Evolutionary conservation across 257 asterid genomes (phyloP), one percentile per base, ranked within the genome.

Genomic region (Solanum rostratum): DNA sequence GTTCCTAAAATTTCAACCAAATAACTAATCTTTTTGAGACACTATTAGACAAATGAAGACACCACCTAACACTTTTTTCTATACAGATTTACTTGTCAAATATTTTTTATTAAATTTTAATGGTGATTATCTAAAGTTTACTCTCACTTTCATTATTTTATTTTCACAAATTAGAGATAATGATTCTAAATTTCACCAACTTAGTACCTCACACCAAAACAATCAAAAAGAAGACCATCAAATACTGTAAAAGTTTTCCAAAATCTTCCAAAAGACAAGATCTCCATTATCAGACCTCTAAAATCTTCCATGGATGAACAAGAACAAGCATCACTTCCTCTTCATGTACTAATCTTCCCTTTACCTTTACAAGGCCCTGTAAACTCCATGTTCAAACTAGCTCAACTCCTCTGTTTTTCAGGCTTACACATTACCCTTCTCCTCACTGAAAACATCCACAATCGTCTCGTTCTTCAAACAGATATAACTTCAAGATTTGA

Each of bases 261-360:
- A 73, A 59, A n/a, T 7, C 7, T 27, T 82, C 87, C 19, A 15
- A 84, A 33, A 33, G 57, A 69, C 69, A 5, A 66, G 62, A n/a
- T 14, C 20, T 11, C n/a, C 37, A 74, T 74, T 8, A 20, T 19
- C 39, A 27, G 11, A 69, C 49, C 27, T 68, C 18, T 0, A 20
- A 3, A 27, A 43, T 8, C 2, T 7, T 2, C n/a, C 27, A 81
- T 81, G 84, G 60, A 60, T 16, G 84, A 82, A 52, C 49, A 84
- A 83, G 52, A 76, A 27, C 49, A 84, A 83, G 52, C 69, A 27
- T 52, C 22, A 5, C 76, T 62, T 59, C 91, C 96, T 24, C 92
- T 97, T 11, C 97, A 92, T 29, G 92, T 93, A 2, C 91, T 95
- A 50, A 85, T 95, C 43, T 93, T 90, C 84, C 98, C 98, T 4